Base-by-base conservation (phyloP, 2,329 filamentous ascomycete species). In the Mycosphaerella sp. region DNA sequence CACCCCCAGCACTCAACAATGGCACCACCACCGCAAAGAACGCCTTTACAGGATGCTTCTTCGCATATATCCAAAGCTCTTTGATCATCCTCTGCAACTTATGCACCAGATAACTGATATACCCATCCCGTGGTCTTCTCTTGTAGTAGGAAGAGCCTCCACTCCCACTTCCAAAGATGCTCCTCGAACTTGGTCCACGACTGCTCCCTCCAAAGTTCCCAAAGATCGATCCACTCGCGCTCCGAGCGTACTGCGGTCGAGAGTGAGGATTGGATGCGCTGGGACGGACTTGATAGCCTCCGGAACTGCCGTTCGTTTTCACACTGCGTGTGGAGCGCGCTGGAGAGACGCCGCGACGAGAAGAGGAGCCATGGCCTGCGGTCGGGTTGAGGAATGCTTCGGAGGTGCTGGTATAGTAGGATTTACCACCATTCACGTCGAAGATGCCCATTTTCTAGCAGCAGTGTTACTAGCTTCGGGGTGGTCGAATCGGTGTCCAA, bases 1-100 rank as follows among this genome's bases (percentile, higher is more conserved):
- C 86, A 32, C 92, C 92, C 48, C 89, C 89, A 8, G 69, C 69
- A 1, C 86, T 90, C 65, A 96, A 76, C 54, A 97, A 78, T 8
- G 92, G 92, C 80, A 96, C 83, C 65, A 96, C 80, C 59, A 95
- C 58, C 90, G 80, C 76, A 75, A 96, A 87, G 75, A 96, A 87
- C 45, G 95, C 87, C 74, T 95, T 95, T 67, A 89, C 74, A 0
- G 91, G 92, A 73, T 96, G 86, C 38, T 83, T 80, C 68, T 88
- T 86, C 65, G 88, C 86, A 73, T 92, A 95, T 69, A 85, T 81
- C 69, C 86, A 78, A 7, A 96, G 82, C 68, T 95, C 85, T 66
- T 86, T 86, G 54, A 95, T 74, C 58, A 95, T 81, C 42, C 86
- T 83, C 67, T 85, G 86, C 57, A 96, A 81, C 65, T 89, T 85